A percentile compares a stretch with the other conserved stretches of the same genome.
Evolutionary conservation across 2,329 filamentous ascomycete genomes (phyloP).

Genomic region (Colletotrichum tamarilloi): DNA sequence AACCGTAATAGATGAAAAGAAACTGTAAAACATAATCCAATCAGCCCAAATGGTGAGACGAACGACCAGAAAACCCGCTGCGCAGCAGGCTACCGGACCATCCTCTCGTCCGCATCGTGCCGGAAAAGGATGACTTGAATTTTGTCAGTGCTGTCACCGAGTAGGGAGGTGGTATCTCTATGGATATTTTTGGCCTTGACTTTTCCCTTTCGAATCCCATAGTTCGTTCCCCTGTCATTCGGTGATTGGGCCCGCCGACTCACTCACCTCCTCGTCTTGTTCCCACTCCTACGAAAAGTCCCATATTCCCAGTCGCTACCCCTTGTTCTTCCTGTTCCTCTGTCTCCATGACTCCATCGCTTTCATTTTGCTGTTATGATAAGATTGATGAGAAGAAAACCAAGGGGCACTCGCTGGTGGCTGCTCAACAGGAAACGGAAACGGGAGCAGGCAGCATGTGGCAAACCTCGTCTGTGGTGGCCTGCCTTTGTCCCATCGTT

Average conservation of each 20-base stretch:
- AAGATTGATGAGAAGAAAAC: slow-evolving; percentile 6
- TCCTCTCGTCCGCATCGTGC: not conserved
- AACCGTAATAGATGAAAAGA: slow-evolving; percentile 31
- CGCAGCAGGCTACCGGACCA: not conserved
- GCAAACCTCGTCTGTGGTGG: slow-evolving; percentile 7
- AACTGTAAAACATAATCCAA: slow-evolving; percentile 22
- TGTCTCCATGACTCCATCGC: slow-evolving; percentile 28
- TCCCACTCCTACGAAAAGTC: slow-evolving; percentile 10
- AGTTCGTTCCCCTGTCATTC: not conserved
- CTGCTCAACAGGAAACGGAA: slow-evolving; percentile 18
- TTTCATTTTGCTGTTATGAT: slow-evolving; percentile 4
- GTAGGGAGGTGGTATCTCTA: slow-evolving; percentile 21
- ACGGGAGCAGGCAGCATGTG: slow-evolving; percentile 21
- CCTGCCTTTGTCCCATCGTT: slow-evolving; percentile 32
- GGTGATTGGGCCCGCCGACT: slow-evolving; percentile 1
- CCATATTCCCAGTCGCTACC: not conserved
- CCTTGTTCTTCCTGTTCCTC: slow-evolving; percentile 25
- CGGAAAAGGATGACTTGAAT: not conserved
- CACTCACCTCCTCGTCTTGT: not conserved
- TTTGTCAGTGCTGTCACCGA: not conserved
- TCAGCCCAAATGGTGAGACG: not conserved
- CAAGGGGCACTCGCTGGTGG: not conserved
- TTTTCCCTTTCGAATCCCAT: not conserved
- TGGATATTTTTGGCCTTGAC: slow-evolving; percentile 12
- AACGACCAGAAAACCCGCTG: not conserved